phyloP scores from a whole-genome alignment of 2,329 filamentous ascomycete species.

The Beauveria scarabaeidicola region DNA sequence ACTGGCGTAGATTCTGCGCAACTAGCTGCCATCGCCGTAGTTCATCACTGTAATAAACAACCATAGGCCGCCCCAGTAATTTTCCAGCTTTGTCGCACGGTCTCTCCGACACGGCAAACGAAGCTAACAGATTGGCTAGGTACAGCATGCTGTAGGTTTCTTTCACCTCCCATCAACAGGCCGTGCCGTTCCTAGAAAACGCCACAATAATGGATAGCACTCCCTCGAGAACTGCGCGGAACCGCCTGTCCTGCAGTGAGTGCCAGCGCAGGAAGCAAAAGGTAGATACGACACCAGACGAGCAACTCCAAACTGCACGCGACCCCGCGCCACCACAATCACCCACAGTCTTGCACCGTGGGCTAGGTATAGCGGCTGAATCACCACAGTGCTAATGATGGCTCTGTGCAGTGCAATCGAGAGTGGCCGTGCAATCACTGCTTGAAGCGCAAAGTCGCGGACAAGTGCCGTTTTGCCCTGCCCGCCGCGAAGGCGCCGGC shows the following conservation, averaged over 20 bases:
- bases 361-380: neutral
- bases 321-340: neutral
- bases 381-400: slow-evolving; percentile 8
- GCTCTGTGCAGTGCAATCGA: slow-evolving; percentile 25
- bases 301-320: neutral
- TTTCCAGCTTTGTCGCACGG: slow-evolving; percentile 1
- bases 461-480: slow-evolving; percentile 26
- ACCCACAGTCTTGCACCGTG: neutral
- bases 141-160: neutral
- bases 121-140: neutral
- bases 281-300: slow-evolving; percentile 22
- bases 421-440: slow-evolving; percentile 33
- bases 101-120: neutral
- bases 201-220: neutral
- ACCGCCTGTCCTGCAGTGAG: slow-evolving; percentile 33
- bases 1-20: neutral
- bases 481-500: slow-evolving; percentile 15
- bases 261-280: slow-evolving; percentile 34
- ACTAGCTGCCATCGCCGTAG: neutral
- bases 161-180: neutral
- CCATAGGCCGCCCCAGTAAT: neutral
- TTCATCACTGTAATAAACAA: too few relatives aligned
- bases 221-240: neutral
- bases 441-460: slow-evolving; percentile 29
- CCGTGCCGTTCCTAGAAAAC: neutral